A percentile compares a stretch with the other conserved stretches of the same genome.
Evolutionary conservation across 257 asterid species (phyloP).

Genomic region (Rhazya stricta): DNA sequence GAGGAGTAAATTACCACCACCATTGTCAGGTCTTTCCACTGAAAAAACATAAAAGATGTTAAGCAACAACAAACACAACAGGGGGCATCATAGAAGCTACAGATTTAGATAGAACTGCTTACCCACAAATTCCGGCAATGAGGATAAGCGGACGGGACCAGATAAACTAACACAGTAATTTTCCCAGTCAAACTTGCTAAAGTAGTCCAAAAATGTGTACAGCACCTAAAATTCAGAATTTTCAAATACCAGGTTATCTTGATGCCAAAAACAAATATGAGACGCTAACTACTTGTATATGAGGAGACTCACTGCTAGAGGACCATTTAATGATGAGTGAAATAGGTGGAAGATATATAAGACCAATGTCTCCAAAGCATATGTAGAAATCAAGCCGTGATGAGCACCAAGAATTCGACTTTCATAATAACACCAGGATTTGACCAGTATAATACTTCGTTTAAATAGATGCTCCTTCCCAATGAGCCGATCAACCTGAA

Average conservation of each 20-base stretch:
- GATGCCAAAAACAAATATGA: conserved; percentile 14
- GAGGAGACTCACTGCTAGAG: conserved; percentile 65
- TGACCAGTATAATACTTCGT: conserved; percentile 77
- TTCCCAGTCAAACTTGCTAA: conserved; percentile 89
- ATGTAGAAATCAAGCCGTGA: conserved; percentile 88
- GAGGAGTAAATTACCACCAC: conserved; percentile 49
- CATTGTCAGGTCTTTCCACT: conserved; percentile 61
- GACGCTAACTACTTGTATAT: conserved; percentile 10
- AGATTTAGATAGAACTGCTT: conserved; percentile 27
- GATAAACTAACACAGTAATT: conserved; percentile 58
- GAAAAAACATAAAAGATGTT: conserved; percentile 24
- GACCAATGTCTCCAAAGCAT: conserved; percentile 90
- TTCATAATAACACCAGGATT: conserved; percentile 97
- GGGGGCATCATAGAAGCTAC: neutral
- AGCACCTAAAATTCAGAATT: conserved; percentile 53
- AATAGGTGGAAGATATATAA: conserved; percentile 78
- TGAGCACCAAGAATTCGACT: conserved; percentile 93
- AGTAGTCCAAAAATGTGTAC: conserved; percentile 75
- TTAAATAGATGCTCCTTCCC: conserved; percentile 80
- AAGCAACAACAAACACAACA: conserved; percentile 6
- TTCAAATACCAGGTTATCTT: conserved; percentile 19
- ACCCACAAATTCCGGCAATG: conserved; percentile 68
- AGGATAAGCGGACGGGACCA: conserved; percentile 64
- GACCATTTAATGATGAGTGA: conserved; percentile 69
- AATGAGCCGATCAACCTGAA: conserved; percentile 76